phyloP scores from a whole-genome alignment of 495 filamentous ascomycete species.

The Tuber melanosporum region DNA sequence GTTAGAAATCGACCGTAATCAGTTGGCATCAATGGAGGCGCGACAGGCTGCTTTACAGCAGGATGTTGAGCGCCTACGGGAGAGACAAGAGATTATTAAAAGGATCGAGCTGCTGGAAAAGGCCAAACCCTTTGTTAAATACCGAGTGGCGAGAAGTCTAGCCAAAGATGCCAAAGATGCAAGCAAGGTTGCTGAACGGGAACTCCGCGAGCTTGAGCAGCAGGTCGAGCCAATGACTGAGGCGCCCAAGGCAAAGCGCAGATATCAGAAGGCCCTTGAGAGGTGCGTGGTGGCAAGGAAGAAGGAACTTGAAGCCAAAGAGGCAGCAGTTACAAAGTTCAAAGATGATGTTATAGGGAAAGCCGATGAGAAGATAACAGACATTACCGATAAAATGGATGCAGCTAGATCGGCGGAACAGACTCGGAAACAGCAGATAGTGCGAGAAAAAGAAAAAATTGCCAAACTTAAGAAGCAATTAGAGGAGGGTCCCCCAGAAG shows the following conservation, averaged over 20 bases:
- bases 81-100: slow-evolving; percentile 61
- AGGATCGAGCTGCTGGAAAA: slow-evolving; percentile 62
- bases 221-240: slow-evolving; percentile 62
- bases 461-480: slow-evolving; percentile 45
- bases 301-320: slow-evolving; percentile 48
- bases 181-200: slow-evolving; percentile 47
- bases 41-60: slow-evolving; percentile 71
- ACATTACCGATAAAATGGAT: slow-evolving; percentile 51
- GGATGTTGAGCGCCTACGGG: slow-evolving; percentile 75
- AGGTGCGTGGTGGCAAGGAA: slow-evolving; percentile 42
- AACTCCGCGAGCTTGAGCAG: slow-evolving; percentile 53
- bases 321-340: slow-evolving; percentile 49
- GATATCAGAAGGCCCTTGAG: slow-evolving; percentile 48
- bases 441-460: slow-evolving; percentile 42
- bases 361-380: slow-evolving; percentile 51
- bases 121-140: slow-evolving; percentile 59
- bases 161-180: slow-evolving; percentile 45
- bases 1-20: slow-evolving; percentile 55
- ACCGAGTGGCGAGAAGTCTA: slow-evolving; percentile 45
- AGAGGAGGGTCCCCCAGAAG: slow-evolving; percentile 47
- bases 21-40: slow-evolving; percentile 58
- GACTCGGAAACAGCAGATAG: slow-evolving; percentile 50
- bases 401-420: slow-evolving; percentile 53
- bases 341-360: slow-evolving; percentile 51
- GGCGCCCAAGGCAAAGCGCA: slow-evolving; percentile 59